Evolutionary conservation across 2,329 filamentous ascomycete genomes (phyloP).

Genomic region (Epichloe gansuensis): DNA sequence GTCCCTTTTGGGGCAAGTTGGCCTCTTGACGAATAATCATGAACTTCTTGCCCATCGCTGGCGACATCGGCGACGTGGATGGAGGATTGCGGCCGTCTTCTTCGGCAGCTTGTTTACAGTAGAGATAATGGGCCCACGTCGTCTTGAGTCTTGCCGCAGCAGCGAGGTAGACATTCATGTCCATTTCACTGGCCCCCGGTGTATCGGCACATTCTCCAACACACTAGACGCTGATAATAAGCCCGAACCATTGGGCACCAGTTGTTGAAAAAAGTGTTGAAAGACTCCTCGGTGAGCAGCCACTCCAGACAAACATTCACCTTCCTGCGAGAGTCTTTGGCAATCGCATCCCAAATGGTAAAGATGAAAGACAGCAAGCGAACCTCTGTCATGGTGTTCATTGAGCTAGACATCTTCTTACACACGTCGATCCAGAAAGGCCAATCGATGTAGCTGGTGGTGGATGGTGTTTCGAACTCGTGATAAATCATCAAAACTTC

Average conservation of each 20-base stretch:
- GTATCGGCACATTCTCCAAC: constrained; percentile 77
- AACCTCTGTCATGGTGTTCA: constrained; percentile 85
- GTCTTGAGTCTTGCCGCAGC: constrained; percentile 57
- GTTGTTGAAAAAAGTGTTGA: constrained; percentile 76
- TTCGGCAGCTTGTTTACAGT: constrained; percentile 57
- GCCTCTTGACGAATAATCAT: constrained; percentile 78
- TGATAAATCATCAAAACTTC: constrained; percentile 59
- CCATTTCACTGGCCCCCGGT: constrained; percentile 52
- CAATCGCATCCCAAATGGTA: constrained; percentile 63
- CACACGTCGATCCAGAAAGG: constrained; percentile 76
- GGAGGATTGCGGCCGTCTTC: constrained; percentile 41
- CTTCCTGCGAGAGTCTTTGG: constrained; percentile 54
- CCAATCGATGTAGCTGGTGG: constrained; percentile 53
- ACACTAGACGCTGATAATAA: constrained; percentile 82
- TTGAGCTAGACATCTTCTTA: constrained; percentile 64
- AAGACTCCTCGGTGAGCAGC: constrained; percentile 61
- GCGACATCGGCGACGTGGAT: constrained; percentile 70
- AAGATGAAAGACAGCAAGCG: constrained; percentile 74
- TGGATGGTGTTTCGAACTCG: constrained; percentile 30
- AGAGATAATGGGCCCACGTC: constrained; percentile 70
- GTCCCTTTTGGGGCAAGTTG: constrained; percentile 32
- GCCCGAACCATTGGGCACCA: constrained; percentile 94
- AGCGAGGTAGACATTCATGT: constrained; percentile 58
- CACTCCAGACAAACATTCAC: constrained; percentile 59
- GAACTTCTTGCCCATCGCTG: constrained; percentile 73